Conservation (phyloP, 306 rosid species). For the Astragalus glycyphyllos region DNA sequence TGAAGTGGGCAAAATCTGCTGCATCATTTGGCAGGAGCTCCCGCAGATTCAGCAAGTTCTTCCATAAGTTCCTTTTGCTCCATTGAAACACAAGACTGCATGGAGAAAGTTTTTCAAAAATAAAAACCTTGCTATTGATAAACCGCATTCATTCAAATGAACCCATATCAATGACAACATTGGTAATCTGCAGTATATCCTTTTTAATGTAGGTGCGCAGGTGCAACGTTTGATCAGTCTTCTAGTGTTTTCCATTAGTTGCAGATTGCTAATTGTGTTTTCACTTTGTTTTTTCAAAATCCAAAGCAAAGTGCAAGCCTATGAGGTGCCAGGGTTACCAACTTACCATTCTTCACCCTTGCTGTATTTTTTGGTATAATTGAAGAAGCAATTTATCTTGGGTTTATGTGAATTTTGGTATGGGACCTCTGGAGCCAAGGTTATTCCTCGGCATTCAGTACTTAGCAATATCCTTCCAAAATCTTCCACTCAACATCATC, state of each 20-base stretch:
- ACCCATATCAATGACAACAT: slow-evolving; percentile 1
- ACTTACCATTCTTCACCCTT: background rate
- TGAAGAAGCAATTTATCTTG: slow-evolving; percentile 22
- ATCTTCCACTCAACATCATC: slow-evolving; percentile 14
- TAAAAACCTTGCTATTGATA: background rate
- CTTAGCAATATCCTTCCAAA: slow-evolving; percentile 18
- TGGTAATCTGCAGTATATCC: slow-evolving; percentile 1
- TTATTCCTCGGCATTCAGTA: slow-evolving; percentile 15
- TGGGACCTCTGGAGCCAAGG: background rate
- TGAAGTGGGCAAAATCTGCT: slow-evolving; percentile 35
- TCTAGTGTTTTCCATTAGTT: background rate
- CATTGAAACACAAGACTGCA: slow-evolving; percentile 74
- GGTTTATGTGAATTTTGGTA: background rate
- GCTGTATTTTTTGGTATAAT: background rate
- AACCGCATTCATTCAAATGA: slow-evolving; percentile 17
- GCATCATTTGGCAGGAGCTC: slow-evolving; percentile 62
- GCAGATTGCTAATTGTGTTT: background rate
- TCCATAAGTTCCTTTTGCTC: slow-evolving; percentile 94
- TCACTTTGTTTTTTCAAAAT: slow-evolving; percentile 33
- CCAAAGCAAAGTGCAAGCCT: slow-evolving; percentile 19
- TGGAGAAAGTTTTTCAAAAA: slow-evolving; percentile 37
- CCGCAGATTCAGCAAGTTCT: slow-evolving; percentile 83
- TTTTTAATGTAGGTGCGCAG: background rate
- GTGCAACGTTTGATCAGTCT: slow-evolving; percentile 24
- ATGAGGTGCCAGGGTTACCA: slow-evolving; percentile 4